Conservation (phyloP, 805 yeast species). For the Myxozyma geophila region DNA sequence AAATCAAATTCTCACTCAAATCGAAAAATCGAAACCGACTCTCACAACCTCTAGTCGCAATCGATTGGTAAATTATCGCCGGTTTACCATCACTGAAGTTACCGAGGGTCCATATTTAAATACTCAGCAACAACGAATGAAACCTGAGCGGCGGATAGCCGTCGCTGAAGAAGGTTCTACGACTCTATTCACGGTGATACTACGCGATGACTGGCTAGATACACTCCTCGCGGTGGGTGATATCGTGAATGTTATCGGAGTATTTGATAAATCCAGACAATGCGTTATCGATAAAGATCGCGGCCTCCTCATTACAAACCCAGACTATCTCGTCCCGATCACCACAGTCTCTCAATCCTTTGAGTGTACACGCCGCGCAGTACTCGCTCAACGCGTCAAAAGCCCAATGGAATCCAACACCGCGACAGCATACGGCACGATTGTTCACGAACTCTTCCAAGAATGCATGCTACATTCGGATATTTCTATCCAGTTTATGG, state of each 20-base stretch:
- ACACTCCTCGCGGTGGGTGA: constrained; percentile 41
- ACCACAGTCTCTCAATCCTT: constrained; percentile 80
- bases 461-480: constrained; percentile 51
- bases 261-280: constrained; percentile 27
- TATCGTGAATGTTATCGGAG: constrained; percentile 44
- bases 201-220: constrained; percentile 43
- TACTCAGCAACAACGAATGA: constrained; percentile 1
- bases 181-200: constrained; percentile 16
- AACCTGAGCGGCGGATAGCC: not conserved
- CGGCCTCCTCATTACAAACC: constrained; percentile 76
- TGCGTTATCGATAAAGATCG: constrained; percentile 51
- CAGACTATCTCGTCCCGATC: constrained; percentile 80
- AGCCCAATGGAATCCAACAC: constrained; percentile 67
- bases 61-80: not conserved
- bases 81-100: not conserved
- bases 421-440: constrained; percentile 78
- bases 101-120: constrained; percentile 5
- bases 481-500: constrained; percentile 50
- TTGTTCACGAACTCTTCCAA: constrained; percentile 79
- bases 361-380: constrained; percentile 72
- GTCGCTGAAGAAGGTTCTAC: not conserved
- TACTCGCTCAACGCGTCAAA: constrained; percentile 59
- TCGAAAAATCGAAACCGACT: not conserved
- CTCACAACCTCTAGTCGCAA: not conserved
- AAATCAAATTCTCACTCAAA: too few relatives aligned